Evolutionary conservation across 108 stramenopile genomes (phyloP), one percentile per base, ranked within the genome.

Genomic region (Pseudonitzschia delicatissima): DNA sequence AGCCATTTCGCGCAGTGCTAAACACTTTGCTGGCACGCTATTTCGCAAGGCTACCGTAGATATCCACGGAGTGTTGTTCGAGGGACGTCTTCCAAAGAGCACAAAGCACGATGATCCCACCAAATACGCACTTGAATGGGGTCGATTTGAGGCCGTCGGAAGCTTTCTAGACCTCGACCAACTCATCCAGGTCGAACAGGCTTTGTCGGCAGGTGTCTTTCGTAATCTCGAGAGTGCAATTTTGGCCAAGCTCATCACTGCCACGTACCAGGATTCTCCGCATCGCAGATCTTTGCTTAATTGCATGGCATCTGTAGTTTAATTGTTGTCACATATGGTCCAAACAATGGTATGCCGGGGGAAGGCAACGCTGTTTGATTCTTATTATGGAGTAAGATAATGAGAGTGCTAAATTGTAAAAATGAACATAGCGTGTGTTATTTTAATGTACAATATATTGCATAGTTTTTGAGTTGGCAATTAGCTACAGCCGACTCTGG

Each of bases 141-240:
- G 81, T 29, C 85, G 87, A 17, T 77, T 90, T 37, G 62, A 61
- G 49, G 81, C 87, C 27, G 57, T 90, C 17, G 77, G 83, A 3
- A 52, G 62, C 8, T 93, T 93, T 60, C 59, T 80, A 57, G 79
- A 72, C 7, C 87, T 89, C 79, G 45, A 64, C n/a, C 73, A 64
- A 15, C 60, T 93, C 23, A 53, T 77, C 20, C 84, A 93, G 49
- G 79, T 93, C 5, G 53, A 85, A 47, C 66, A 62, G 5, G 74
- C 76, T 17, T 57, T 93, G 5, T 69, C 81, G 25, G 76, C 78
- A 34, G 91, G 91, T 20, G 76, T 81, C 1, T 93, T 93, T 74
- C 60, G 68, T 49, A 63, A 74, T 34, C 64, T 93, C 1, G 83
- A 81, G n/a, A 86, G 77, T 18, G 77, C 66, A 48, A 88, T 90